Evolutionary conservation across 257 asterid genomes (phyloP).

Genomic region (Fraxinus americana): DNA sequence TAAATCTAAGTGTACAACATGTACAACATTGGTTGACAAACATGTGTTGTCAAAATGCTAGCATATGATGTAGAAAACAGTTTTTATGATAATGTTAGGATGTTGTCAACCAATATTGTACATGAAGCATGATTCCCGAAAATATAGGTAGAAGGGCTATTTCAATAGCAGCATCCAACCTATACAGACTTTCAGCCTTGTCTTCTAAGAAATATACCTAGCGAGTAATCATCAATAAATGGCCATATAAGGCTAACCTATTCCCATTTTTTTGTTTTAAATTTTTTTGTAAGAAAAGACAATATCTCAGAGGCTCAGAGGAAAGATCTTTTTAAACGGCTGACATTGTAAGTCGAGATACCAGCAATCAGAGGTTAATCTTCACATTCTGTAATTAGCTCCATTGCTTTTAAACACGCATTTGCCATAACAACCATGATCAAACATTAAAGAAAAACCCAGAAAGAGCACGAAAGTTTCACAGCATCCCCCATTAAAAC

Average conservation of each 20-base stretch:
- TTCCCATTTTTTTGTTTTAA: not conserved
- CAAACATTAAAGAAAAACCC: no score
- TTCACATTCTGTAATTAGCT: not conserved
- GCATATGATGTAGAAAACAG: no score
- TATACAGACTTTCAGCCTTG: not conserved
- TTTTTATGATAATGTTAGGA: no score
- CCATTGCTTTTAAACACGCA: not conserved
- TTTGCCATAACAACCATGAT: not conserved
- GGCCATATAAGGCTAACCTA: not conserved
- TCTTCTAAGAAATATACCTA: not conserved
- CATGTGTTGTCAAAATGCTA: no score
- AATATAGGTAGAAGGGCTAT: not conserved
- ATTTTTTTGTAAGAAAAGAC: not conserved
- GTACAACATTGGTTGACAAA: no score
- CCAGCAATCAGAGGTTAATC: not conserved
- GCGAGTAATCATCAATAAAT: not conserved
- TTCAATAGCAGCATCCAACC: not conserved
- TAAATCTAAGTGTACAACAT: no score
- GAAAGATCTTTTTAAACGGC: not conserved
- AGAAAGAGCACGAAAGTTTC: not conserved
- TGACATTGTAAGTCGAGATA: not conserved
- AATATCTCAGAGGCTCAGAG: not conserved
- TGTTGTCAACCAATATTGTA: no score
- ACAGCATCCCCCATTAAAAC: not conserved
- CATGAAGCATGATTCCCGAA: no score